Base-by-base conservation (phyloP, 2,329 filamentous ascomycete species). In the Drechslerella coelobrocha region DNA sequence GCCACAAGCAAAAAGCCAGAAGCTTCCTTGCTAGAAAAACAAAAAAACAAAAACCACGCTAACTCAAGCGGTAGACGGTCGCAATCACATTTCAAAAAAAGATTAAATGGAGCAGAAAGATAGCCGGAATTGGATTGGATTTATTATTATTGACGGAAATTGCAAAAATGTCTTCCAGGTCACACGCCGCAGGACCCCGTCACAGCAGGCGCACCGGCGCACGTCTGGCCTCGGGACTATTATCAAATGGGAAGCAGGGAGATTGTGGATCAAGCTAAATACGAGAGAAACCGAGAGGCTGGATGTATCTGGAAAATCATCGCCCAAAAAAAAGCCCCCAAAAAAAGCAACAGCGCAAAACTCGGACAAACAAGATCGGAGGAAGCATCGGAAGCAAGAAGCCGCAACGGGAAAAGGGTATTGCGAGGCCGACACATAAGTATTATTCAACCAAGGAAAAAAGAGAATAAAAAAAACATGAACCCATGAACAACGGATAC, bases 1-100 rank as follows among this genome's bases (percentile, higher is more conserved):
- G 29, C 29, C 29, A 34, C 7, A 6, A 39, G 12, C 12, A 39
- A 45, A 45, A 21, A 6, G 8, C 41, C 5, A 4, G 41, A 19
- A 45, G 2, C 2, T 23, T 45, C 14, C 14, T 21, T 12, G 12
- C 29, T 6, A 26, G 26, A 29, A 41, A 6, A 19, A 57, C 6
- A 48, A 39, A 31, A 19, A n/a, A 43, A 39, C 34, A 55, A 27
- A n/a, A n/a, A 55, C 34, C 17, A 55, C 45, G 34, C 52, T 39
- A 43, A 55, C 27, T 39, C 37, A n/a, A n/a, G n/a, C n/a, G n/a
- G n/a, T n/a, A n/a, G n/a, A n/a, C n/a, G n/a, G n/a, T n/a, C n/a
- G n/a, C n/a, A n/a, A n/a, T n/a, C n/a, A n/a, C n/a, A n/a, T n/a
- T n/a, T n/a, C n/a, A n/a, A 24, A 29, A 51, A 51, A 31, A 39